Evolutionary conservation across 805 yeast species (phyloP), one percentile per base, ranked within the genome.

Genomic region (Saturnispora zaruensis): DNA sequence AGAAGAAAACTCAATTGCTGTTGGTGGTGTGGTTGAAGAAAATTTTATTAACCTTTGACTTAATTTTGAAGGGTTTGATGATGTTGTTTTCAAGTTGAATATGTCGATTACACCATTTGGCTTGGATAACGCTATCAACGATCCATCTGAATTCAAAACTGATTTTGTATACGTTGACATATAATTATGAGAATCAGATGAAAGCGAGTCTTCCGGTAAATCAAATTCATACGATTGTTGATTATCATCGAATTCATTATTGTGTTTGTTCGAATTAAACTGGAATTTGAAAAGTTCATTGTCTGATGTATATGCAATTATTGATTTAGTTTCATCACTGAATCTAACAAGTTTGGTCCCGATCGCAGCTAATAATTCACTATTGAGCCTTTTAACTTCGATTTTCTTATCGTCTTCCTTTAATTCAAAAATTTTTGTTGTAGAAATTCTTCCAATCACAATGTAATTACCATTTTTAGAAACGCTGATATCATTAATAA

Each of bases 391-490:
- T 16, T 67, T 65, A 5, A 85, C 81, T 55, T 69, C 70, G 7
- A 65, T 40, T 44, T 71, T 73, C 6, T 55, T 49, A 20, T 65
- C 64, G 7, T 58, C 57, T 42, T 75, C 77, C 40, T 75, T 77
- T 40, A 91, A 69, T 52, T 71, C 71, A 62, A 88, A 91, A 1
- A 90, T 59, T 63, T 83, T 87, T 4, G 87, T 79, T 2, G 81
- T 73, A 13, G 80, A 70, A 41, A 81, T 68, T 41, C 95, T 80
- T 5, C 89, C 79, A 20, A 90, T 93, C 0, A 82, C 84, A 47
- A 93, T 66, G 25, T 79, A 71, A 32, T 77, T 69, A 2, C 86
- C 90, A 55, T 79, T 79, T 21, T 75, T 73, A 18, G 88, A 83
- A 38, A 90, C 62, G 8, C 79, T 73, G 52, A 84, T 87, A 33